phyloP scores from a whole-genome alignment of 2,329 filamentous ascomycete species.

The Cladophialophora psammophila region DNA sequence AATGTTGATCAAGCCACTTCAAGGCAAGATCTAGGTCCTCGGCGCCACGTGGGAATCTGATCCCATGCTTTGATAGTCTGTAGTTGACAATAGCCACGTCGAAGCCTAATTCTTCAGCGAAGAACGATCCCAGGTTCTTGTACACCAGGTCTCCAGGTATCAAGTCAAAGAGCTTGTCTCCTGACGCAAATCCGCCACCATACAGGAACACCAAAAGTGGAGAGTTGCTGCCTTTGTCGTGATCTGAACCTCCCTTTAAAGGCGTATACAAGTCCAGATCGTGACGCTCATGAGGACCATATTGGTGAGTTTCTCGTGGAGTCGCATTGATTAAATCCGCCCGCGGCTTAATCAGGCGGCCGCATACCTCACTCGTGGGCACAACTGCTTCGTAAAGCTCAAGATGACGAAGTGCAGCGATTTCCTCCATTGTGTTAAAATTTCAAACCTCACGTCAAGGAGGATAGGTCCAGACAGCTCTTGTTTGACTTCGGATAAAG shows the following conservation, averaged over 20 bases:
- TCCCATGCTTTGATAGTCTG: background rate
- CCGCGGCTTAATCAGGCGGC: background rate
- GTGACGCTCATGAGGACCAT: background rate
- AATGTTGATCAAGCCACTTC: background rate
- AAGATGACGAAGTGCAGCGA: background rate
- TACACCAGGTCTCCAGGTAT: background rate
- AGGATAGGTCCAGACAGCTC: too few species aligned
- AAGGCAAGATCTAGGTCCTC: background rate
- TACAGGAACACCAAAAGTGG: background rate
- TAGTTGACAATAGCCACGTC: background rate
- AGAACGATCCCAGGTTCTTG: background rate
- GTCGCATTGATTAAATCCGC: background rate
- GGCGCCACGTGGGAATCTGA: background rate
- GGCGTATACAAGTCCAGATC: slow-evolving; percentile 1
- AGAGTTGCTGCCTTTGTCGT: background rate
- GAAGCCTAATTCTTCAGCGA: background rate
- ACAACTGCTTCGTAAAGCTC: background rate
- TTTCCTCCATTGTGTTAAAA: background rate
- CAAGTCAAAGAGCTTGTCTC: background rate
- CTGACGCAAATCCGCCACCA: slow-evolving; percentile 3
- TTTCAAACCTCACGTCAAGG: too few species aligned
- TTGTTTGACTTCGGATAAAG: background rate
- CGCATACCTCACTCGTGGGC: background rate
- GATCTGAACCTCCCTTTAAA: background rate
- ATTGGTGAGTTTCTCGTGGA: background rate